Base-by-base conservation (phyloP, 805 yeast genomes). In the Phaffomyces opuntiae region DNA sequence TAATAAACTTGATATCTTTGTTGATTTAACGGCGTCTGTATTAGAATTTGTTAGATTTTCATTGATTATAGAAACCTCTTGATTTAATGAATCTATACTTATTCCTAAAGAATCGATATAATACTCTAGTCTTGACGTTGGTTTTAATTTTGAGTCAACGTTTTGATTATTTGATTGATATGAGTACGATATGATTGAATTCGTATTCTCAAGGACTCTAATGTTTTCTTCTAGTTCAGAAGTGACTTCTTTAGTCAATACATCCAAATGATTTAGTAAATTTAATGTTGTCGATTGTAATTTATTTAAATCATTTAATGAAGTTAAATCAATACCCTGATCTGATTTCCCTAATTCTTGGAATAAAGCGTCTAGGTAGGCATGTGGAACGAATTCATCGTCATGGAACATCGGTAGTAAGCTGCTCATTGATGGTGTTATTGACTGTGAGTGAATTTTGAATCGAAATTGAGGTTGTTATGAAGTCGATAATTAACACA, bases 351-450 rank as follows among this genome's bases (percentile, higher is more conserved):
- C 34, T 24, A 21, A 67, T 25, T 35, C 43, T 32, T 36, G 53
- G 49, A 79, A 72, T 14, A 83, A 63, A 3, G 84, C 80, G 57
- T 84, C 87, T 17, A 84, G 72, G 54, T 75, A 84, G 36, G 77
- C 77, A 45, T 77, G 75, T 1, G 88, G 84, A 16, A 74, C 77
- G 56, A 83, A 83, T 25, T 75, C 77, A 19, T 73, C 76, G 50
- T 83, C 87, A 49, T 81, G 80, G 66, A 84, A 84, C 80, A 83
- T 82, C 12, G 78, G 64, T 4, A 83, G 61, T 1, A 81, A 69
- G 14, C 77, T 76, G 44, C 43, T 41, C 50, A 47, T 47, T 17
- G 35, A 21, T 21, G 24, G 5, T 21, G 24, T 21, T 21, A 21
- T 5, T 4, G 1, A 21, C 24, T 21, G 24, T 3, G 24, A 21